Base-by-base conservation (phyloP, 2,329 filamentous ascomycete genomes). In the Cladosporium sphaerospermum region DNA sequence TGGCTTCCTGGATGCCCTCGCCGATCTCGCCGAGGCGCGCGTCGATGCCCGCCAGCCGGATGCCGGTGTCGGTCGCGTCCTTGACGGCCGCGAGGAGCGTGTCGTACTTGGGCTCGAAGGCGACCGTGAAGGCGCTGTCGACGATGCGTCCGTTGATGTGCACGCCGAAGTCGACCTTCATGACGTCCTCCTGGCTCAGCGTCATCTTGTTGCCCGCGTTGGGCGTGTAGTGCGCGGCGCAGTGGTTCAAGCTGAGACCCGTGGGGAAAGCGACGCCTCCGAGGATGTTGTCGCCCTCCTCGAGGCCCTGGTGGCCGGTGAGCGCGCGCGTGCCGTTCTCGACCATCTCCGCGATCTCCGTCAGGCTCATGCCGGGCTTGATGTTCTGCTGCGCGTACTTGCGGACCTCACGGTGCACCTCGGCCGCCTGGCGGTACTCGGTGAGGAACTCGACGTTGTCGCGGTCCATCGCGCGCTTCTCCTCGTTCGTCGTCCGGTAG, bases 111-210 rank as follows among this genome's bases (percentile, higher is more conserved):
- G 80, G 81, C 62, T 91, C 84, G 64, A 88, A 91, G 0, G 86
- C 78, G 70, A 91, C 76, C 9, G 88, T 91, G 66, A 90, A 92
- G 5, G 88, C 88, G 59, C 83, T 87, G 73, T 92, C 87, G 54
- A 91, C 86, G 65, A 91, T 92, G 60, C 83, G 79, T 3, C 88
- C 88, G 64, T 86, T 88, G 63, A 91, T 79, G 67, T 92, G 88
- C 31, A 91, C 87, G 45, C 88, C 87, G 63, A 90, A 88, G 64
- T 92, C 87, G 7, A 91, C 83, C 70, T 89, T 91, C 78, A 92
- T 80, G 34, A 95, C 87, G 66, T 95, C 88, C 57, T 82, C 79
- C 64, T 86, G 75, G 54, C 93, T 74, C 33, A 90, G 71, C 62
- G 86, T 80, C 67, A 89, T 88, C 69, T 83, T 85, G 64, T 78